Conservation (phyloP, 1,284 basidiomycete species). For the Ustilago nuda region DNA sequence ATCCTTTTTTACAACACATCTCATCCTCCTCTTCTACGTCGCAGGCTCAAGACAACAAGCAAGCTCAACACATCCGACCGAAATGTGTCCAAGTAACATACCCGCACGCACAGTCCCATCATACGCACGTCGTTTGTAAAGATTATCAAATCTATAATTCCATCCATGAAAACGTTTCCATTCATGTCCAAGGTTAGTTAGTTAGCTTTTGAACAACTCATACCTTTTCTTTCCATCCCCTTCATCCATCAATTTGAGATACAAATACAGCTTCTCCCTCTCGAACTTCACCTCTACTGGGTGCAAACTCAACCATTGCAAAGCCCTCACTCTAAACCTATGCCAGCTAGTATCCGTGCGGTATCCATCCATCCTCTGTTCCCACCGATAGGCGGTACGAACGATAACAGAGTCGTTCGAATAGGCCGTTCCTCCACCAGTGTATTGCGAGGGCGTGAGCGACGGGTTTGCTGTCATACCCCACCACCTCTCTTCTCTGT, state of each 20-base stretch:
- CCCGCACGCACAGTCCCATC: no score
- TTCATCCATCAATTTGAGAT: constrained; percentile 33
- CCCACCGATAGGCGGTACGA: constrained; percentile 52
- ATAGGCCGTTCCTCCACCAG: constrained; percentile 80
- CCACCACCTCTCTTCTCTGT: constrained; percentile 72
- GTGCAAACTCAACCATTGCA: constrained; percentile 51
- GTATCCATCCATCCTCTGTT: constrained; percentile 40
- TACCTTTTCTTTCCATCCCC: constrained; percentile 12
- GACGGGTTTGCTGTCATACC: constrained; percentile 70
- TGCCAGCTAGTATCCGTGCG: constrained; percentile 34
- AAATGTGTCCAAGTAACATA: no score
- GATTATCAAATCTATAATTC: no score
- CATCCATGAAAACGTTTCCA: no score
- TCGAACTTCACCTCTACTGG: constrained; percentile 43
- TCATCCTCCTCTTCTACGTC: neutral
- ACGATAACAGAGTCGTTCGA: constrained; percentile 72
- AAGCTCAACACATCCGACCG: no score
- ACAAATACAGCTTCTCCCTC: constrained; percentile 48
- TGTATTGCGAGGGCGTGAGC: constrained; percentile 70
- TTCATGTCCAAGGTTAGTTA: no score
- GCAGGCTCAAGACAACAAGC: neutral
- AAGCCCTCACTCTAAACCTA: constrained; percentile 24
- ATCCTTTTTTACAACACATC: constrained; percentile 19
- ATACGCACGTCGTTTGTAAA: no score
- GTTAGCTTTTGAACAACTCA: constrained; percentile 22